Percentiles rank a stretch among this genome's conserved stretches.
Conservation (phyloP, 2,329 filamentous ascomycete species). For the Penicillium digitatum region DNA sequence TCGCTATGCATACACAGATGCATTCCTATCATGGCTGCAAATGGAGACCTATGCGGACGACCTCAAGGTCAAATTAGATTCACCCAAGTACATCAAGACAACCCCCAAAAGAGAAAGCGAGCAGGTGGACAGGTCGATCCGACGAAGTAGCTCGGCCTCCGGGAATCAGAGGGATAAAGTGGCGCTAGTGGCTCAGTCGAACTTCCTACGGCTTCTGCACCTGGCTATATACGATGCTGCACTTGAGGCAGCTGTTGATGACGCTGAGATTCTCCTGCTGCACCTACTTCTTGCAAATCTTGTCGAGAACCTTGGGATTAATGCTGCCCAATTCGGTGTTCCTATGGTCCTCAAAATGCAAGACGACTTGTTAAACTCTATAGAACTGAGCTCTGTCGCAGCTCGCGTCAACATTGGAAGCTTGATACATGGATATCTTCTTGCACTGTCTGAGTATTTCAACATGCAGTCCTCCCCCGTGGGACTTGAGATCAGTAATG, state of each 20-base stretch:
- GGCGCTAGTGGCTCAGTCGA: slow-evolving; percentile 54
- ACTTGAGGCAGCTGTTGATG: slow-evolving; percentile 66
- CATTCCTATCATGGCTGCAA: slow-evolving; percentile 77
- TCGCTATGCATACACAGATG: slow-evolving; percentile 79
- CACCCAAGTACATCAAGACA: slow-evolving; percentile 45
- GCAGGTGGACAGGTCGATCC: slow-evolving; percentile 42
- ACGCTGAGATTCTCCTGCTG: slow-evolving; percentile 70
- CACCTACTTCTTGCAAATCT: slow-evolving; percentile 73
- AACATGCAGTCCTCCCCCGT: slow-evolving; percentile 67
- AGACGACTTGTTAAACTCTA: slow-evolving; percentile 61
- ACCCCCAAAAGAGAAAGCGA: slow-evolving; percentile 44
- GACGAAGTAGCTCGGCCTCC: slow-evolving; percentile 66
- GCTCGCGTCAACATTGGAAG: slow-evolving; percentile 77
- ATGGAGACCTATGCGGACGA: slow-evolving; percentile 70
- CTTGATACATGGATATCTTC: slow-evolving; percentile 85
- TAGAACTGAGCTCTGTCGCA: slow-evolving; percentile 44
- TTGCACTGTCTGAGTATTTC: slow-evolving; percentile 72
- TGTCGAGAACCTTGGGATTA: slow-evolving; percentile 74
- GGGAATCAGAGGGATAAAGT: slow-evolving; percentile 57
- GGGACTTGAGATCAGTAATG: slow-evolving; percentile 68
- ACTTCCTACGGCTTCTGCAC: slow-evolving; percentile 77
- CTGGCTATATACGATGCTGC: slow-evolving; percentile 86
- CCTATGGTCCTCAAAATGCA: slow-evolving; percentile 88
- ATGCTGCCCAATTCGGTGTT: slow-evolving; percentile 71
- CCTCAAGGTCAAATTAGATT: slow-evolving; percentile 58